Evolutionary conservation across 1,139 yeast species (phyloP), one percentile per base, ranked within the genome.

Genomic region (Geotrichum fermentans): DNA sequence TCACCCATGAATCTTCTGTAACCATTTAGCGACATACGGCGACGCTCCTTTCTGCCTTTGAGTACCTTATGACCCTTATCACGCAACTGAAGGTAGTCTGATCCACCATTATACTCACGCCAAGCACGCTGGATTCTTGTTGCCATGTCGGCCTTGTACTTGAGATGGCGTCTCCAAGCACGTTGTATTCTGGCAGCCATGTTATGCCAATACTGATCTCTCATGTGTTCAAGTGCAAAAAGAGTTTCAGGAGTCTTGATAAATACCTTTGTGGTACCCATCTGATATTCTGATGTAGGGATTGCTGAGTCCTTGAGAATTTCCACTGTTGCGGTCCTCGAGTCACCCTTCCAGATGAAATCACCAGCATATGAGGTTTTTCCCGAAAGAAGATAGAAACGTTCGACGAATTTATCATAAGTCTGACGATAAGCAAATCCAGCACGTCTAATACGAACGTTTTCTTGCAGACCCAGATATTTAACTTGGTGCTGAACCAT

Each of bases 371-470:
- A 92, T 4, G 97, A 94, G 32, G 97, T 90, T 57, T 82, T 78
- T 2, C 90, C 80, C 0, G 97, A 89, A 48, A 92, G 73, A 50
- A 92, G 70, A 66, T 88, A 92, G 65, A 92, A 94, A 62, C 98
- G 75, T 69, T 94, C 97, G n/a, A 89, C 97, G 65, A 92, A 92
- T 66, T 90, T 89, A 52, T 92, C 97, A 69, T 90, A 94, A 0
- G 97, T 86, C 56, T 95, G 96, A 70, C 99, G 83, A 63, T 90
- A 92, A 1, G 99, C 98, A 69, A 92, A 92, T 45, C 99, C 99
- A 0, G 99, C 98, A 72, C 98, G 84, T 73, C 98, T 81, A 58
- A 92, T 94, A 56, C 98, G 80, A 41, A 92, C 97, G 66, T 92
- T 92, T 67, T 92, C 98, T 63, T 92, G 92, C 66, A 92, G 74